Evolutionary conservation across 148 eudicot species (phyloP), one percentile per base, ranked within the genome.

Genomic region (Rhododendron henanense): DNA sequence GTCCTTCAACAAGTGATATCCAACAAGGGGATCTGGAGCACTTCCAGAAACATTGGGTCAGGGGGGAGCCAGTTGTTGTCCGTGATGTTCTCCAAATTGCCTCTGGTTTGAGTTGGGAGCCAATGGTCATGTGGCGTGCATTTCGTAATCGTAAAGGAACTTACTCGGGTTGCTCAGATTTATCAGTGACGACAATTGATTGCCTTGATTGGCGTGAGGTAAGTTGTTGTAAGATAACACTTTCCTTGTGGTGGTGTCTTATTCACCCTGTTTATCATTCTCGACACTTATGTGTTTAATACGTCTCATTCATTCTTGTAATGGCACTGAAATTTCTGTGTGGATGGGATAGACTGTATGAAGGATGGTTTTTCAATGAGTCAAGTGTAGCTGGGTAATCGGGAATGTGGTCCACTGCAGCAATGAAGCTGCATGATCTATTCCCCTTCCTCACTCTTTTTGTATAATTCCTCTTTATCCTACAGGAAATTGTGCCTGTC

Each of bases 151-250:
- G n/a, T n/a, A n/a, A n/a, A n/a, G n/a, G n/a, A n/a, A n/a, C n/a
- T n/a, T 28, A 28, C 0, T 0, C 31, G 31, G 31, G 31, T 28
- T 0, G 31, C 31, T 28, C 31, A 28, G 31, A 28, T 28, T 28
- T 28, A 28, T 28, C 31, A 28, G 31, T 28, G 31, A 28, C 31
- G 31, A 28, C 87, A 75, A 11, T 88, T 45, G 89, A 88, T 59
- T 85, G 89, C 48, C 78, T 85, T 33, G 87, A 82, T 85, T 85
- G 85, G 85, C 82, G 89, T 65, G 87, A 88, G 89, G 89, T 85
- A 44, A n/a, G 69, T 37, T 3, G 16, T 53, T 6, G 28, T 13
- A 14, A 51, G 50, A 53, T 41, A 19, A 15, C 25, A 44, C 82
- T 55, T 82, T 13, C 23, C 21, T 83, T 67, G 2, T n/a, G 7